Evolutionary conservation across 2,329 filamentous ascomycete genomes (phyloP).

Genomic region (Ploettnerulaceae sp.): DNA sequence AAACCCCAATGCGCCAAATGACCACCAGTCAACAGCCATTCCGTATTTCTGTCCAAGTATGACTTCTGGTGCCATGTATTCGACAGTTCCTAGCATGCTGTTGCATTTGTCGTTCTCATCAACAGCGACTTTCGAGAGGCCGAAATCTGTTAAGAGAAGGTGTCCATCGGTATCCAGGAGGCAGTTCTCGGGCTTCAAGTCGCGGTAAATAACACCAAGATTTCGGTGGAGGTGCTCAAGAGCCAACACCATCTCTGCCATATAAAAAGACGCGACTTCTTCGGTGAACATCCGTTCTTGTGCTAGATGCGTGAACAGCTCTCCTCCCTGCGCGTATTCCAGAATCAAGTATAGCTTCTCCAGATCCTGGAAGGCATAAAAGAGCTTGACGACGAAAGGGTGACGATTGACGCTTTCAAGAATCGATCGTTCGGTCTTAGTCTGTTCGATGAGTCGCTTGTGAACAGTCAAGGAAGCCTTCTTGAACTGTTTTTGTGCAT

Average conservation of each 20-base stretch:
- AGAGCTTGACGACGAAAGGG: conserved; percentile 96
- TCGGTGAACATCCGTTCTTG: conserved; percentile 95
- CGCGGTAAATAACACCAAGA: conserved; percentile 91
- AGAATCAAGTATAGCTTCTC: conserved; percentile 97
- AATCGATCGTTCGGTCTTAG: conserved; percentile 92
- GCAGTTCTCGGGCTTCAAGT: conserved; percentile 97
- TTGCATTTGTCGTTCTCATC: conserved; percentile 68
- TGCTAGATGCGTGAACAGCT: conserved; percentile 91
- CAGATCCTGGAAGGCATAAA: conserved; percentile 96
- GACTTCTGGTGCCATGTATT: conserved; percentile 99
- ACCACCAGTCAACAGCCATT: conserved; percentile 98
- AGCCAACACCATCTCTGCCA: conserved; percentile 95
- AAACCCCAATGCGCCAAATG: conserved; percentile 84
- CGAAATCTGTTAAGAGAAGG: conserved; percentile 92
- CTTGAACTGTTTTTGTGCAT: conserved; percentile 97
- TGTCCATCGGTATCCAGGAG: conserved; percentile 88
- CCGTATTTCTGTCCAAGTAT: conserved; percentile 85
- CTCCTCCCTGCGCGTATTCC: conserved; percentile 94
- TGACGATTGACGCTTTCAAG: conserved; percentile 94
- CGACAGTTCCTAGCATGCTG: conserved; percentile 88
- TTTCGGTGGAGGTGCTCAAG: conserved; percentile 89
- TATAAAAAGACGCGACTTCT: conserved; percentile 88
- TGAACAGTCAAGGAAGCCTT: conserved; percentile 94
- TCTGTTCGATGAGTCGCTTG: conserved; percentile 94
- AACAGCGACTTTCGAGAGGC: conserved; percentile 88